phyloP scores from a whole-genome alignment of 768 basidiomycete species.

The Fomitopsis pulvina region DNA sequence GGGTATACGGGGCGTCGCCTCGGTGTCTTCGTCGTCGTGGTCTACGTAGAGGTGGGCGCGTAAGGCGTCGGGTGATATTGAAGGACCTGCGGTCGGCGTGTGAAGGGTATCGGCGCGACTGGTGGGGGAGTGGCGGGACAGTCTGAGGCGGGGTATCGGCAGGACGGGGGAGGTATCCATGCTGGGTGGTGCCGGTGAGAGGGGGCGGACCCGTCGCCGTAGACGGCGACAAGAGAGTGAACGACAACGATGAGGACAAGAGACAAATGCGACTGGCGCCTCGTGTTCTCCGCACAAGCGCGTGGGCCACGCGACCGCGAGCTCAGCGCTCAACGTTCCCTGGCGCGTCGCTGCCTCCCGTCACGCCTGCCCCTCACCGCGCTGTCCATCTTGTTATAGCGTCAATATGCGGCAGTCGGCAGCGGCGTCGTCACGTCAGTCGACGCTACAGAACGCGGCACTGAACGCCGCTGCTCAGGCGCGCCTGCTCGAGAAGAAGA shows the following conservation, averaged over 20 bases:
- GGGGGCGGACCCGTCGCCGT: slow-evolving; percentile 5
- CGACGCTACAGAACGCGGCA: slow-evolving; percentile 36
- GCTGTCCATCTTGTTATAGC: not conserved
- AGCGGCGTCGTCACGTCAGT: slow-evolving; percentile 42
- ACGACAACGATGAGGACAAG: not conserved
- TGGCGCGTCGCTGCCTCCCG: not conserved
- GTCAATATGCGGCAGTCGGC: slow-evolving; percentile 49
- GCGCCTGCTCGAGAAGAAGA: slow-evolving; percentile 71
- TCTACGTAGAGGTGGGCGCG: slow-evolving; percentile 22
- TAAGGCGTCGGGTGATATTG: slow-evolving; percentile 16
- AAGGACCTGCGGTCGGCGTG: slow-evolving; percentile 26
- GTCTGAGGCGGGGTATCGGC: slow-evolving; percentile 17
- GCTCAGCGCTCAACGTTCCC: not conserved
- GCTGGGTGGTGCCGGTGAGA: not conserved
- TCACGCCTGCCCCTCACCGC: not conserved
- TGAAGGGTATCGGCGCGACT: slow-evolving; percentile 5
- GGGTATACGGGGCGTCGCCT: slow-evolving; percentile 31
- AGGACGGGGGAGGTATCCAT: slow-evolving; percentile 17
- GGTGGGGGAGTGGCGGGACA: slow-evolving; percentile 16
- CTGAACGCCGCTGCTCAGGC: slow-evolving; percentile 43
- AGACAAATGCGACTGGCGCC: not conserved
- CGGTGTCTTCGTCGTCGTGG: slow-evolving; percentile 28
- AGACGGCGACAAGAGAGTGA: slow-evolving; percentile 4
- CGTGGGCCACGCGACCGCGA: not conserved
- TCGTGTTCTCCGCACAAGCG: not conserved